Evolutionary conservation across 352 stramenopile genomes (phyloP).

Genomic region (Phytophthora multivora): DNA sequence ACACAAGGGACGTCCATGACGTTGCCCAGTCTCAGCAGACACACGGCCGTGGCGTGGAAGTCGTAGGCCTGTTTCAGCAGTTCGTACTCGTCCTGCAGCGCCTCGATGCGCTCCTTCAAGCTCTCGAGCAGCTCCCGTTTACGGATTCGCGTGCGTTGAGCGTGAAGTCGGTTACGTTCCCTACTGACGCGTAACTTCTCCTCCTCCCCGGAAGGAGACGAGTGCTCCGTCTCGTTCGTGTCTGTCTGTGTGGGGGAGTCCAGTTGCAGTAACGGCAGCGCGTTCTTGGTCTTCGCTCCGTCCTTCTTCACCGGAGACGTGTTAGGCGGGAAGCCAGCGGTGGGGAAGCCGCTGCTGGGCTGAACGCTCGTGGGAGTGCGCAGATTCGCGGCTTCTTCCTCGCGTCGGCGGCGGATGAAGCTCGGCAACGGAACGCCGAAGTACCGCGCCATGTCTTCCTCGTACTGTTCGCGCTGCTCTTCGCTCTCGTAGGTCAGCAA

Average conservation of each 20-base stretch:
- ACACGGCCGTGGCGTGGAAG: constrained; percentile 73
- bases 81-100: constrained; percentile 61
- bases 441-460: constrained; percentile 42
- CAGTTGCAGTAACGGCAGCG: constrained; percentile 47
- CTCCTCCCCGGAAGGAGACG: constrained; percentile 38
- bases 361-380: constrained; percentile 67
- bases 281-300: constrained; percentile 23
- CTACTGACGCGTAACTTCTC: constrained; percentile 76
- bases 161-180: constrained; percentile 78
- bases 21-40: constrained; percentile 57
- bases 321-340: constrained; percentile 45
- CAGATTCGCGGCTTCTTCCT: constrained; percentile 32
- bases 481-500: constrained; percentile 36
- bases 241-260: constrained; percentile 46
- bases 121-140: constrained; percentile 80
- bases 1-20: constrained; percentile 46
- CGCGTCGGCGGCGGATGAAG: constrained; percentile 22
- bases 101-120: constrained; percentile 71
- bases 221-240: constrained; percentile 13
- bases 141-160: constrained; percentile 74
- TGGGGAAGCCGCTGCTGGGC: constrained; percentile 21
- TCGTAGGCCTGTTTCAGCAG: constrained; percentile 79
- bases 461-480: constrained; percentile 36
- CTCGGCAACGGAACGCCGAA: constrained; percentile 45
- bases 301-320: constrained; percentile 77